Conservation (phyloP, 2,329 filamentous ascomycete genomes). For the Magnaporthales sp. region DNA sequence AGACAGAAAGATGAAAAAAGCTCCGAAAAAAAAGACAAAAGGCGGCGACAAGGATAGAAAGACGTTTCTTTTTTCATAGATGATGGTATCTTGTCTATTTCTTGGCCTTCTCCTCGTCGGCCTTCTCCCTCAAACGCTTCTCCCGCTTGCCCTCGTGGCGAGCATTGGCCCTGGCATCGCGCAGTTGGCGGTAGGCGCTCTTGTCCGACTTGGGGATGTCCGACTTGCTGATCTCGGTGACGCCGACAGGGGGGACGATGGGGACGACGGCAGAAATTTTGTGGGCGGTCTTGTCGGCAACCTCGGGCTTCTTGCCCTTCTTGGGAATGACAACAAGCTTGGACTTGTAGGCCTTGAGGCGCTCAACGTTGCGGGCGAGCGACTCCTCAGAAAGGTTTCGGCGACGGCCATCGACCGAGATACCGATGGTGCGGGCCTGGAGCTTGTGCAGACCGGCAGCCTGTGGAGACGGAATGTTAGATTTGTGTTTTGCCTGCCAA, state of each 20-base stretch:
- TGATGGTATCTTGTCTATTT: constrained; percentile 49
- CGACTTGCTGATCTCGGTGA: constrained; percentile 74
- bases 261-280: constrained; percentile 47
- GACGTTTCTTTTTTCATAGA: constrained; percentile 1
- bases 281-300: constrained; percentile 68
- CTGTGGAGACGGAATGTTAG: constrained; percentile 3
- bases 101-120: constrained; percentile 75
- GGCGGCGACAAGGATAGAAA: neutral
- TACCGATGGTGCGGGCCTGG: constrained; percentile 91
- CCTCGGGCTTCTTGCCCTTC: constrained; percentile 89
- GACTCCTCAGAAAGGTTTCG: constrained; percentile 96
- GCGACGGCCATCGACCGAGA: constrained; percentile 92
- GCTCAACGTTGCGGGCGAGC: constrained; percentile 88
- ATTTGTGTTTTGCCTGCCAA: neutral
- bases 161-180: constrained; percentile 74
- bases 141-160: constrained; percentile 76
- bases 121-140: constrained; percentile 88
- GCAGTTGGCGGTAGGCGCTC: constrained; percentile 80
- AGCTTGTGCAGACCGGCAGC: constrained; percentile 21
- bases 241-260: constrained; percentile 40
- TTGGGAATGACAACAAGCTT: constrained; percentile 97
- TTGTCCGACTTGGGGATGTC: constrained; percentile 72
- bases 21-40: constrained; percentile 3
- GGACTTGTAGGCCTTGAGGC: constrained; percentile 95
- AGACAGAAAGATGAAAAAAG: constrained; percentile 2